Conservation (phyloP, 495 filamentous ascomycete genomes). For the Amphirosellinia nigrospora region DNA sequence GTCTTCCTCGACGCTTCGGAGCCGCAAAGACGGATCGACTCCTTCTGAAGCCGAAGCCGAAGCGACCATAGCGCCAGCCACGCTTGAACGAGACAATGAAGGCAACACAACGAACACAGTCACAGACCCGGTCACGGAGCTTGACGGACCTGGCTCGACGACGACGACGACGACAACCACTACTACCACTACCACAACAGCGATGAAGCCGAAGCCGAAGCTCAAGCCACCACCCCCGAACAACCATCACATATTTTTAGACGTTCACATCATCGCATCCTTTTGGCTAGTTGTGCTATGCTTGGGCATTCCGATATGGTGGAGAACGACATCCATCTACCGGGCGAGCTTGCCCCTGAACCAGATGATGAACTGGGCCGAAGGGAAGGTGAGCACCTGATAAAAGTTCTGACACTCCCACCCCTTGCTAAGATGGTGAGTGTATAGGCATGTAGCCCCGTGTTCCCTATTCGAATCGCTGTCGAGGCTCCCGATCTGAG, state of each 20-base stretch:
- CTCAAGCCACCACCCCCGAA: conserved; percentile 72
- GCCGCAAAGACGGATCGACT: conserved; percentile 21
- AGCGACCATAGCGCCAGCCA: background rate
- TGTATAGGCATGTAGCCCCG: conserved; percentile 78
- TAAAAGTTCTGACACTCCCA: no score
- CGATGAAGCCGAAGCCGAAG: background rate
- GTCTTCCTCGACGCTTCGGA: conserved; percentile 13
- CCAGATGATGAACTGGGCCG: conserved; percentile 91
- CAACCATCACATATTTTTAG: conserved; percentile 68
- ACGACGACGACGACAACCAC: conserved; percentile 1
- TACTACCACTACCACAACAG: background rate
- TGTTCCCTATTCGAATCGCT: conserved; percentile 83
- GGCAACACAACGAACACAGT: background rate
- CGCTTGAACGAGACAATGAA: background rate
- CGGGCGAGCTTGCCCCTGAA: conserved; percentile 82
- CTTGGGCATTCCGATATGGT: conserved; percentile 93
- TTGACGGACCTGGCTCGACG: background rate
- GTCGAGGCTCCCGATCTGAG: conserved; percentile 74
- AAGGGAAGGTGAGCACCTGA: conserved; percentile 73
- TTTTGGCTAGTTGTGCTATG: conserved; percentile 90
- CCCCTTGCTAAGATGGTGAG: conserved; percentile 17
- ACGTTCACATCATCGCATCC: conserved; percentile 78
- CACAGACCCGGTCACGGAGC: background rate
- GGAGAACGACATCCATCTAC: conserved; percentile 94
- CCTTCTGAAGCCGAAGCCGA: background rate